A percentile compares a stretch with the other conserved stretches of the same genome.
phyloP scores from a whole-genome alignment of 1,284 basidiomycete genomes.

The Abortiporus biennis region DNA sequence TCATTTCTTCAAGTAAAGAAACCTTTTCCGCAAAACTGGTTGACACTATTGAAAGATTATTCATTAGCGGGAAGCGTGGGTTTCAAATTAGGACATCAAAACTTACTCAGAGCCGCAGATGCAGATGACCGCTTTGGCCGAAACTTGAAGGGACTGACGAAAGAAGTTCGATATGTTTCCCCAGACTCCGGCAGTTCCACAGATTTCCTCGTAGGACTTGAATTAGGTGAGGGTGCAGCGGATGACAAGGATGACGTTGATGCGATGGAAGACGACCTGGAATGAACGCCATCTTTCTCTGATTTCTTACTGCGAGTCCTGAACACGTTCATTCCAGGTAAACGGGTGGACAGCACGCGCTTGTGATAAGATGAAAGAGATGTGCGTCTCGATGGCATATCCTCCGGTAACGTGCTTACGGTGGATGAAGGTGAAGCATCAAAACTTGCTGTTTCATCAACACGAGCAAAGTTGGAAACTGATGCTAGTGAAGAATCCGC shows the following conservation, averaged over 20 bases:
- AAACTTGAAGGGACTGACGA: slow-evolving; percentile 18
- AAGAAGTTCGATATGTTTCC: slow-evolving; percentile 12
- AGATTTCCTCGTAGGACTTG: neutral
- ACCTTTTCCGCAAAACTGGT: neutral
- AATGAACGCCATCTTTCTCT: neutral
- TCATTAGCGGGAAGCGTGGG: neutral
- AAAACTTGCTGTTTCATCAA: too few relatives aligned
- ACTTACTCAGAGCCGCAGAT: slow-evolving; percentile 11
- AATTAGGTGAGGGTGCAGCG: neutral
- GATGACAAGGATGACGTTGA: slow-evolving; percentile 4
- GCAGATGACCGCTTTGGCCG: slow-evolving; percentile 14
- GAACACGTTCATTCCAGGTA: slow-evolving; percentile 6
- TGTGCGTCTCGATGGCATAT: neutral
- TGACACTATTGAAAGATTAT: neutral
- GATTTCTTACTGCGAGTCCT: slow-evolving; percentile 2
- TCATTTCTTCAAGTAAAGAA: neutral
- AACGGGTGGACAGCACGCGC: neutral
- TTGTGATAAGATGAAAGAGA: neutral
- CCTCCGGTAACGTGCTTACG: neutral
- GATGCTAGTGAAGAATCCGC: too few relatives aligned
- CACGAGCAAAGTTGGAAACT: too few relatives aligned
- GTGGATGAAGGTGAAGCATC: slow-evolving; percentile 1
- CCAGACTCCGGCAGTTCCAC: slow-evolving; percentile 1
- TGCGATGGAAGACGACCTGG: neutral
- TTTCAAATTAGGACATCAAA: too few relatives aligned